Conservation (phyloP, 139 green algal species). For the Prasinococcaceae sp. region DNA sequence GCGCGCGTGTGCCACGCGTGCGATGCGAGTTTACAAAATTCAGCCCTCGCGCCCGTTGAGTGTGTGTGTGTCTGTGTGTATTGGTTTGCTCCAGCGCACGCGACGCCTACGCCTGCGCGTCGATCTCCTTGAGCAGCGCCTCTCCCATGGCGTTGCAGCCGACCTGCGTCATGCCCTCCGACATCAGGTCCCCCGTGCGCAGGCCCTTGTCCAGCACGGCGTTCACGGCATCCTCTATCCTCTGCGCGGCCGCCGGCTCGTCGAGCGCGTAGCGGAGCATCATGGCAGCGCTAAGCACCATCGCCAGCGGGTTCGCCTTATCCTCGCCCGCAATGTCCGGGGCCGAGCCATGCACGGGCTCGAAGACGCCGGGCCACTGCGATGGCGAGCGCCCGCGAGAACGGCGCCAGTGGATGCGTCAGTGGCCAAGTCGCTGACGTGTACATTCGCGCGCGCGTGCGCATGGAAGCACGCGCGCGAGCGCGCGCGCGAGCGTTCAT, state of each 20-base stretch:
- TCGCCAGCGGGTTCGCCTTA: conserved; percentile 36
- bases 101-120: conserved; percentile 1
- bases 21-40: too few relatives aligned
- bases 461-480: too few relatives aligned
- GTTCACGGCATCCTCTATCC: conserved; percentile 69
- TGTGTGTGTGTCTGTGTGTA: too few relatives aligned
- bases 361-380: conserved; percentile 82
- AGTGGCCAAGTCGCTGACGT: too few relatives aligned
- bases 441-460: too few relatives aligned
- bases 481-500: too few relatives aligned
- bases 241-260: conserved; percentile 60
- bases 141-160: conserved; percentile 66
- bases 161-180: conserved; percentile 50
- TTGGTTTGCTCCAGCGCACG: too few relatives aligned
- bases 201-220: conserved; percentile 65
- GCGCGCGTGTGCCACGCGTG: too few relatives aligned
- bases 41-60: too few relatives aligned
- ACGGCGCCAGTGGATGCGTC: too few relatives aligned
- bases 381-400: too few relatives aligned
- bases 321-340: conserved; percentile 90
- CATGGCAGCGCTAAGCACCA: conserved; percentile 89
- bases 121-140: conserved; percentile 39
- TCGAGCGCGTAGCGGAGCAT: conserved; percentile 94
- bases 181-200: conserved; percentile 82
- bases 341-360: conserved; percentile 91